Evolutionary conservation across 1,284 basidiomycete genomes (phyloP).

Genomic region (Amylostereum areolatum): DNA sequence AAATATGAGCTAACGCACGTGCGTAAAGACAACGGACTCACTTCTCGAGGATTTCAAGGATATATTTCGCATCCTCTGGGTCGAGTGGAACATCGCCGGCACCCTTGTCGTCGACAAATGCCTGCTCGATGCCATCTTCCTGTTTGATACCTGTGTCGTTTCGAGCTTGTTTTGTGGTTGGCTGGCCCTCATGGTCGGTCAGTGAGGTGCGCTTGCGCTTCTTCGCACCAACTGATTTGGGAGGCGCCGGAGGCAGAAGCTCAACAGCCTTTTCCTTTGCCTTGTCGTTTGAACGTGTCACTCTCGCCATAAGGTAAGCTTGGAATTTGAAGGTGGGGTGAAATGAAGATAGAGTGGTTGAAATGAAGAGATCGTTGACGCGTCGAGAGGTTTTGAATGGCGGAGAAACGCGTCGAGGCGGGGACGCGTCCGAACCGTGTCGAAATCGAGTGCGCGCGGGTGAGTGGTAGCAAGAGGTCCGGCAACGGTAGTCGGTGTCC

Average conservation of each 20-base stretch:
- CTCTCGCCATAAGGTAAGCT: slow-evolving; percentile 49
- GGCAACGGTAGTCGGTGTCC: too few species aligned
- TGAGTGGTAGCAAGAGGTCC: too few species aligned
- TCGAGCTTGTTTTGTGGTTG: slow-evolving; percentile 41
- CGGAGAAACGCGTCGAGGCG: too few species aligned
- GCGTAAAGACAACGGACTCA: slow-evolving; percentile 29
- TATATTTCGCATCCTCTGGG: slow-evolving; percentile 45
- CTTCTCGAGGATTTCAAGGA: slow-evolving; percentile 74
- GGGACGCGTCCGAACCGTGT: too few species aligned
- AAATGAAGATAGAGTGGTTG: too few species aligned
- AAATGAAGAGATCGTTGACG: too few species aligned
- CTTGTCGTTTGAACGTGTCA: slow-evolving; percentile 51
- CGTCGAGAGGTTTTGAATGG: too few species aligned
- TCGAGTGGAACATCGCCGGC: slow-evolving; percentile 46
- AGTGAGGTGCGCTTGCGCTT: slow-evolving; percentile 60
- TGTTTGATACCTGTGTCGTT: slow-evolving; percentile 29
- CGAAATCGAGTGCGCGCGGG: too few species aligned
- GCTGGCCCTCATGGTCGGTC: slow-evolving; percentile 36
- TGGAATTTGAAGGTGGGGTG: too few species aligned
- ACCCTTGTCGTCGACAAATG: slow-evolving; percentile 19
- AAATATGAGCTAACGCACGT: slow-evolving; percentile 5
- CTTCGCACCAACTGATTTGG: slow-evolving; percentile 35
- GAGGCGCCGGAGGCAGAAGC: slow-evolving; percentile 14
- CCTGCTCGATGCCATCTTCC: slow-evolving; percentile 15
- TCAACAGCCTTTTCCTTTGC: slow-evolving; percentile 25